These are phyloP conservation scores for Macaranga tanarius DNA, from an alignment of 441 rosid species.

Conservation along the genomic window DNA sequence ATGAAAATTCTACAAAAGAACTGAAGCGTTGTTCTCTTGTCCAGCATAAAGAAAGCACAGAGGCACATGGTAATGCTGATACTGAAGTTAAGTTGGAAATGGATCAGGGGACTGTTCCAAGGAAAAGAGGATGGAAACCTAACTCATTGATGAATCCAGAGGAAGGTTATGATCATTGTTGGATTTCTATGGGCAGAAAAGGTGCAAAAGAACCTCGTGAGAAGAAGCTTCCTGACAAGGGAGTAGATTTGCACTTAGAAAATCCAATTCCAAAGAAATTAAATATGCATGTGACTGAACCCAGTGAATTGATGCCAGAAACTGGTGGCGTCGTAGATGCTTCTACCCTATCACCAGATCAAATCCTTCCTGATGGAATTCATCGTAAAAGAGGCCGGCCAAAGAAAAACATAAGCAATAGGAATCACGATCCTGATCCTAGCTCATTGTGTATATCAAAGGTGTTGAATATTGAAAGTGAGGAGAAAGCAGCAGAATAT, in stretches of 20 bases:
- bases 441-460: constrained; percentile 23
- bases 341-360: constrained; percentile 33
- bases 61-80: constrained; percentile 22
- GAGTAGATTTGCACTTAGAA: constrained; percentile 28
- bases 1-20: constrained; percentile 26
- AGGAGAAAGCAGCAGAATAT: constrained; percentile 30
- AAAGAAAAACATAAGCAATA: constrained; percentile 29
- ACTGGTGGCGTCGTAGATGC: constrained; percentile 27
- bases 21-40: constrained; percentile 22
- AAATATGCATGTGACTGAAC: constrained; percentile 20
- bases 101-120: constrained; percentile 36
- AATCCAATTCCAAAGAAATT: constrained; percentile 34
- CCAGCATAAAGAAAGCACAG: constrained; percentile 21
- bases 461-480: constrained; percentile 19
- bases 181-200: constrained; percentile 40
- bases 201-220: constrained; percentile 26
- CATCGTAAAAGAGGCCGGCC: constrained; percentile 35
- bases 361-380: constrained; percentile 26
- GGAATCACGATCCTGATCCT: constrained; percentile 23
- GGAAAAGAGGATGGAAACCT: constrained; percentile 64
- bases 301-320: constrained; percentile 21
- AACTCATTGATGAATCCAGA: constrained; percentile 67
- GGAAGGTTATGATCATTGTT: constrained; percentile 64
- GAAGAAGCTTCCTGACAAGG: constrained; percentile 34
- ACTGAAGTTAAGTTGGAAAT: constrained; percentile 30